These are phyloP conservation scores for Platismatia glauca DNA, from an alignment of 495 filamentous ascomycete genomes.

Conservation along the genomic window DNA sequence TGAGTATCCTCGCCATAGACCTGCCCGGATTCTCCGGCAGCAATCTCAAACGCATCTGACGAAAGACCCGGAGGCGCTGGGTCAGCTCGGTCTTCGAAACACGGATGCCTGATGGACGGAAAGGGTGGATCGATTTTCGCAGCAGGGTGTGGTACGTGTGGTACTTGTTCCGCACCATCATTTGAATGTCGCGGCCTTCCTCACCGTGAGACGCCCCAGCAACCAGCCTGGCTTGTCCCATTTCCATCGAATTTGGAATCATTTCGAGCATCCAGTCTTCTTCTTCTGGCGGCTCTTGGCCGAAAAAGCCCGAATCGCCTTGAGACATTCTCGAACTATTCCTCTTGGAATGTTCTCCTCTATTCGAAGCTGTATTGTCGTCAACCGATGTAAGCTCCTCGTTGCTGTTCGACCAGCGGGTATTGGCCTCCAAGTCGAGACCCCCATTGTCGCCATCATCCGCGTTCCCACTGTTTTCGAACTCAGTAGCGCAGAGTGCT, in stretches of 20 bases:
- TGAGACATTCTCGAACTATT: not conserved
- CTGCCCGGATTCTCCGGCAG: not conserved
- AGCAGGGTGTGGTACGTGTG: too few relatives aligned
- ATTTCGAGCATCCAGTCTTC: not conserved
- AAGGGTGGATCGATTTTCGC: not conserved
- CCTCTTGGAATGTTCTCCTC: not conserved
- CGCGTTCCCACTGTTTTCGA: constrained; percentile 3
- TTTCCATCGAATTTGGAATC: not conserved
- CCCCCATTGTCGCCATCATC: not conserved
- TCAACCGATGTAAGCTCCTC: not conserved
- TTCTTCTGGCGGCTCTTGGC: not conserved
- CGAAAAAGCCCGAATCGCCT: not conserved
- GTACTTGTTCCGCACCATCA: not conserved
- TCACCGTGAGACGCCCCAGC: not conserved
- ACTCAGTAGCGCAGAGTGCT: not conserved
- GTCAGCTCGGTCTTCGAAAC: not conserved
- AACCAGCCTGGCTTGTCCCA: not conserved
- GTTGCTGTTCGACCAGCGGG: not conserved
- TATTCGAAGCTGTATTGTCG: not conserved
- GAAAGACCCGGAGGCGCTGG: not conserved
- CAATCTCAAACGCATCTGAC: not conserved
- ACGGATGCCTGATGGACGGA: not conserved
- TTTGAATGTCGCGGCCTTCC: not conserved
- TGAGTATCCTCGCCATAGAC: not conserved
- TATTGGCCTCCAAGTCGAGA: not conserved